These are phyloP conservation scores for Rhizophora apiculata DNA, from an alignment of 345 rosid genomes.

Conservation along the genomic window DNA sequence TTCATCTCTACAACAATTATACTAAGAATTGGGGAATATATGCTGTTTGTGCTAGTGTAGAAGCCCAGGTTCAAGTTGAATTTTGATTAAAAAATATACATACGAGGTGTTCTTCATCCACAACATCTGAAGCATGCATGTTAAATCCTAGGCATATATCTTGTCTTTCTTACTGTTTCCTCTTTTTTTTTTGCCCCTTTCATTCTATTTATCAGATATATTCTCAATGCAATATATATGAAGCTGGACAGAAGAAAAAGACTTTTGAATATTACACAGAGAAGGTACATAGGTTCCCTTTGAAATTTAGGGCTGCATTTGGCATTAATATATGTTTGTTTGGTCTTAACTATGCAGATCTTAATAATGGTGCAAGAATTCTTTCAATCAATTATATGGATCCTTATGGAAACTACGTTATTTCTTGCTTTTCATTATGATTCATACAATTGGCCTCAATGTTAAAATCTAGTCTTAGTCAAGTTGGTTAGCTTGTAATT, in stretches of 20 bases:
- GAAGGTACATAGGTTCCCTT: neutral
- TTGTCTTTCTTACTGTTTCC: neutral
- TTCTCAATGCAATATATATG: constrained; percentile 93
- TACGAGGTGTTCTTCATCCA: neutral
- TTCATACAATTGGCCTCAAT: neutral
- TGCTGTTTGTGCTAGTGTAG: constrained; percentile 93
- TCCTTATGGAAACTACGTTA: neutral
- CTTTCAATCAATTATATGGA: no score
- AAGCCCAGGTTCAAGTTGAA: constrained; percentile 51
- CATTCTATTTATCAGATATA: constrained; percentile 48
- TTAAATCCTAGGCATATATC: neutral
- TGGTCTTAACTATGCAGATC: no score
- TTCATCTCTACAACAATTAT: constrained; percentile 85
- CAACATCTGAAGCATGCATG: neutral
- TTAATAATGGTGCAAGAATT: no score
- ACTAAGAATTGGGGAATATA: constrained; percentile 87
- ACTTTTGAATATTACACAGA: constrained; percentile 1
- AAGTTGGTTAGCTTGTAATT: neutral
- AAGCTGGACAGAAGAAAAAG: constrained; percentile 79
- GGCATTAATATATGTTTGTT: no score
- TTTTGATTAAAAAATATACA: neutral
- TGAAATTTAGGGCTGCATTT: no score
- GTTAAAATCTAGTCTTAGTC: neutral
- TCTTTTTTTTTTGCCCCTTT: neutral
- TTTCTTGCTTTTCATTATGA: neutral